A percentile compares a stretch with the other conserved stretches of the same genome.
phyloP scores from a whole-genome alignment of 768 basidiomycete genomes.

The Fibroporia radiculosa region DNA sequence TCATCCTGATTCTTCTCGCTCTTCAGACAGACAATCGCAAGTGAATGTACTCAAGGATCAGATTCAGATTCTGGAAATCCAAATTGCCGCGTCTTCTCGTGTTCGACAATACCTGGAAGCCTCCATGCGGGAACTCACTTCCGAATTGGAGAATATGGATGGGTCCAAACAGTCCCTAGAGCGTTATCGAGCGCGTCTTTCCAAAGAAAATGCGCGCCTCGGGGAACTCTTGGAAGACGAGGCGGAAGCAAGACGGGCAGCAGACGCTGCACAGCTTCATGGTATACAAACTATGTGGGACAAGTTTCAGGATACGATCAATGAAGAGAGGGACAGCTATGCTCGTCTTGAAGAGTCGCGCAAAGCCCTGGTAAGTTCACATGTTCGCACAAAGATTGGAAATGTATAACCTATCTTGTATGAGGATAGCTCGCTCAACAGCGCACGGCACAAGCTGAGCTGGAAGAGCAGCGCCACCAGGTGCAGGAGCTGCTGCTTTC shows the following conservation, averaged over 20 bases:
- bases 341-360: constrained; percentile 60
- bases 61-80: constrained; percentile 58
- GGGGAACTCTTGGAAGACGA: constrained; percentile 54
- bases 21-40: constrained; percentile 37
- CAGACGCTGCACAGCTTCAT: constrained; percentile 56
- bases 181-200: constrained; percentile 44
- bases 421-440: constrained; percentile 53
- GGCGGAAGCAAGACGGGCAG: constrained; percentile 50
- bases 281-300: constrained; percentile 61
- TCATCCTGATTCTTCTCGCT: constrained; percentile 27
- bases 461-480: constrained; percentile 58
- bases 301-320: constrained; percentile 53
- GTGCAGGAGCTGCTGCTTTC: constrained; percentile 47
- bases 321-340: constrained; percentile 55
- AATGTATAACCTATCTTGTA: too few species aligned
- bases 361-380: constrained; percentile 57
- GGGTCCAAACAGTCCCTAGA: constrained; percentile 59
- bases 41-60: constrained; percentile 51
- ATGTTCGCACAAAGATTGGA: too few species aligned
- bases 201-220: constrained; percentile 49
- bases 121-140: constrained; percentile 49
- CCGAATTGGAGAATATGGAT: constrained; percentile 55
- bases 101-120: constrained; percentile 58
- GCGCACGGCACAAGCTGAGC: constrained; percentile 51
- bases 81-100: constrained; percentile 61